phyloP scores from a whole-genome alignment of 2,329 filamentous ascomycete genomes.

The Penicillium sp. region DNA sequence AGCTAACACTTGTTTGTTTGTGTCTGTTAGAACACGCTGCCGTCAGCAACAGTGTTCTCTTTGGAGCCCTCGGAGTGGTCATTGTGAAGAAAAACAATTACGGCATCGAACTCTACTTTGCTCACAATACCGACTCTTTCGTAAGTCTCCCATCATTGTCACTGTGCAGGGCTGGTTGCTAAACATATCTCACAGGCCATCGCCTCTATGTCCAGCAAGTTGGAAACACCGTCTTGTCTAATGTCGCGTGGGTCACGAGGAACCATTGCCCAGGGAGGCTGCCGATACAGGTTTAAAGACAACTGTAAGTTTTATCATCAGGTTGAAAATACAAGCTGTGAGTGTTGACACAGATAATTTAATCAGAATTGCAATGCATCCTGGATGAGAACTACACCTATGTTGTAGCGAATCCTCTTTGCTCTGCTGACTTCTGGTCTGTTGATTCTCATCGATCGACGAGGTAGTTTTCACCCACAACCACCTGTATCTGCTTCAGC shows the following conservation, averaged over 20 bases:
- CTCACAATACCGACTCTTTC: slow-evolving; percentile 89
- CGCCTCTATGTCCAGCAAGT: slow-evolving; percentile 80
- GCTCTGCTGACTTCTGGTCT: background rate
- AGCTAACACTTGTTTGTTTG: slow-evolving; percentile 2
- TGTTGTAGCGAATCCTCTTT: background rate
- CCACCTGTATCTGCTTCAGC: background rate
- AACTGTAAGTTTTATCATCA: background rate
- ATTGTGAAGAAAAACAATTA: slow-evolving; percentile 77
- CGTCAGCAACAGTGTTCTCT: slow-evolving; percentile 72
- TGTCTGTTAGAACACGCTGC: slow-evolving; percentile 65
- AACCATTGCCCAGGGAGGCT: slow-evolving; percentile 50
- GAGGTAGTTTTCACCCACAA: background rate
- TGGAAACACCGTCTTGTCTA: slow-evolving; percentile 71
- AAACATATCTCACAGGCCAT: slow-evolving; percentile 55
- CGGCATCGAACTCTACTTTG: slow-evolving; percentile 84
- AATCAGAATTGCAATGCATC: background rate
- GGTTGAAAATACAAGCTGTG: background rate
- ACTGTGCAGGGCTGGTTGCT: background rate
- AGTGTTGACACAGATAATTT: background rate
- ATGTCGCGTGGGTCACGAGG: slow-evolving; percentile 72
- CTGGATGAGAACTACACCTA: background rate
- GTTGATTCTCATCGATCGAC: background rate
- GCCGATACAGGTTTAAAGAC: background rate
- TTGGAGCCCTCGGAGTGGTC: slow-evolving; percentile 88
- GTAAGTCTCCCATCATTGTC: slow-evolving; percentile 36